A percentile compares a stretch with the other conserved stretches of the same genome.
These are phyloP conservation scores for Wickerhamiella occidentalis DNA, from an alignment of 805 yeast genomes.

Conservation along the genomic window DNA sequence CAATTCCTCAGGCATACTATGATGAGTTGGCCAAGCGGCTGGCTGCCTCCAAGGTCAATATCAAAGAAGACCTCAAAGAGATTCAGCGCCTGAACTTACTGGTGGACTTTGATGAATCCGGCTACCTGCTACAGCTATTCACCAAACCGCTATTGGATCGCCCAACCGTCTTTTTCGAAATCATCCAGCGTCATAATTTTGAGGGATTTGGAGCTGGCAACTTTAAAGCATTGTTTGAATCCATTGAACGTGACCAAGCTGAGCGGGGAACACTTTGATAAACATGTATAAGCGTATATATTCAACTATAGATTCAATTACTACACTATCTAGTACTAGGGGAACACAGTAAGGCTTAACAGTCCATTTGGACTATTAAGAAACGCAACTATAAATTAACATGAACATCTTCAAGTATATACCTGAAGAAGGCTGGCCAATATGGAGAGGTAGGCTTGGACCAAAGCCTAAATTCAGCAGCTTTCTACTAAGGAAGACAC, in stretches of 20 bases:
- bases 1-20: slow-evolving; percentile 49
- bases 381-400: no score
- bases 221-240: slow-evolving; percentile 68
- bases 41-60: slow-evolving; percentile 31
- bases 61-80: slow-evolving; percentile 41
- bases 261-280: slow-evolving; percentile 45
- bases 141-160: slow-evolving; percentile 65
- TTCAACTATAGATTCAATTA: not conserved
- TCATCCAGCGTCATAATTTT: slow-evolving; percentile 68
- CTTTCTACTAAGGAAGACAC: no score
- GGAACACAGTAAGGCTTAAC: no score
- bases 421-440: no score
- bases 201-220: slow-evolving; percentile 86
- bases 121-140: slow-evolving; percentile 71
- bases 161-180: slow-evolving; percentile 72
- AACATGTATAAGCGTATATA: not conserved
- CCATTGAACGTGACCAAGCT: slow-evolving; percentile 66
- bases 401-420: no score
- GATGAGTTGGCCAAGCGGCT: slow-evolving; percentile 37
- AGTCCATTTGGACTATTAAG: no score
- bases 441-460: no score
- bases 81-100: slow-evolving; percentile 46
- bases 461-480: no score
- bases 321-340: no score
- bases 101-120: slow-evolving; percentile 64